Percentiles rank a stretch among this genome's conserved stretches.
Conservation (phyloP, 805 yeast species). For the Saturnispora sanitii region DNA sequence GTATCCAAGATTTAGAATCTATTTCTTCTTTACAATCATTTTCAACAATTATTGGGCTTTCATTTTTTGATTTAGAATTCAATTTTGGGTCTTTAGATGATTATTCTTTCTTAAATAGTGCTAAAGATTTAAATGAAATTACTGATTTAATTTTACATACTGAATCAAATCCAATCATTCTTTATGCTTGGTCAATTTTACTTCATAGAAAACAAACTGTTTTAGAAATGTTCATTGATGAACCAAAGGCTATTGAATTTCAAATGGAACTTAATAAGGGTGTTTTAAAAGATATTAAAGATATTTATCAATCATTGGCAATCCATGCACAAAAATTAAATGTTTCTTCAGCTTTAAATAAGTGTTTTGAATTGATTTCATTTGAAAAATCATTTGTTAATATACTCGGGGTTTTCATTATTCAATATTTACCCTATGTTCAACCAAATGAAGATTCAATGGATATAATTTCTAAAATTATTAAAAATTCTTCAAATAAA, state of each 20-base stretch:
- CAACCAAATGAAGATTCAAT: conserved; percentile 38
- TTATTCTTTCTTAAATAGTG: conserved; percentile 33
- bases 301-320: conserved; percentile 29
- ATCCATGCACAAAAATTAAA: conserved; percentile 30
- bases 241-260: conserved; percentile 13
- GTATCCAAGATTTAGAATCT: conserved; percentile 11
- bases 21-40: conserved; percentile 33
- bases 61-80: conserved; percentile 48
- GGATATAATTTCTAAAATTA: conserved; percentile 31
- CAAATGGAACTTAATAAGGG: conserved; percentile 2
- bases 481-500: conserved; percentile 36
- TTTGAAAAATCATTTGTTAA: conserved; percentile 45
- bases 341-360: conserved; percentile 37
- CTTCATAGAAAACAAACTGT: conserved; percentile 41
- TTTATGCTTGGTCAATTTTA: conserved; percentile 60
- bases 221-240: conserved; percentile 26
- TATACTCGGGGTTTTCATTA: conserved; percentile 35
- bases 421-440: conserved; percentile 40
- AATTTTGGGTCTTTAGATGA: conserved; percentile 34
- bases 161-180: conserved; percentile 36
- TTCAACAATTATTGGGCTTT: conserved; percentile 38
- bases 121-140: conserved; percentile 26
- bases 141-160: conserved; percentile 21
- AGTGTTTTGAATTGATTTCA: conserved; percentile 33
- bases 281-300: conserved; percentile 17